These are phyloP conservation scores for Hypoxylon sp. DNA, from an alignment of 2,329 filamentous ascomycete species.

Conservation along the genomic window DNA sequence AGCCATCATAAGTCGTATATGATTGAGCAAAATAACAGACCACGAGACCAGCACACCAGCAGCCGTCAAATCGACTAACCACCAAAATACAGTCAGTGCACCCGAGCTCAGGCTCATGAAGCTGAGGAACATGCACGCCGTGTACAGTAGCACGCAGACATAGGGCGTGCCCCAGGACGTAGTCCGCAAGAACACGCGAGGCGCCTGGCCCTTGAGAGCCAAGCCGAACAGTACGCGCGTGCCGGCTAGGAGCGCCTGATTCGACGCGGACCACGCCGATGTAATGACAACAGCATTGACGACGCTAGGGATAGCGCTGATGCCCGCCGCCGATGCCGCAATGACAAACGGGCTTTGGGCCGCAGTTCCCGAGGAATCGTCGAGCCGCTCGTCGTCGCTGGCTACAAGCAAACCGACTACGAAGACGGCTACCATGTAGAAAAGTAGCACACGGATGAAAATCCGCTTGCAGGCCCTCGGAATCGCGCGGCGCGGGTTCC, in stretches of 20 bases:
- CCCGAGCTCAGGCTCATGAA: conserved; percentile 71
- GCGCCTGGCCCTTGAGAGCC: conserved; percentile 72
- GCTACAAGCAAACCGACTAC: conserved; percentile 73
- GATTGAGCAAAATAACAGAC: conserved; percentile 72
- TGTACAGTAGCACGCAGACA: conserved; percentile 68
- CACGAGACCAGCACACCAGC: conserved; percentile 76
- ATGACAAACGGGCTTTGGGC: conserved; percentile 77
- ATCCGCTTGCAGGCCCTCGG: conserved; percentile 71
- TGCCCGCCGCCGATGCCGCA: conserved; percentile 76
- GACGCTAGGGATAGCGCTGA: conserved; percentile 76
- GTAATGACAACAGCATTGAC: conserved; percentile 85
- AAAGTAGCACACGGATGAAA: conserved; percentile 67
- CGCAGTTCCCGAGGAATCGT: conserved; percentile 62
- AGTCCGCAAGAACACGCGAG: conserved; percentile 68
- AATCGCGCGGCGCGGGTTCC: conserved; percentile 65
- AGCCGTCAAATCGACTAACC: conserved; percentile 74
- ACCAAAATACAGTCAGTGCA: conserved; percentile 76
- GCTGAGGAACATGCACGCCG: conserved; percentile 69
- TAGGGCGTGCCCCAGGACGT: conserved; percentile 70
- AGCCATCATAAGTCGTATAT: conserved; percentile 69
- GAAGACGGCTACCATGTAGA: conserved; percentile 70
- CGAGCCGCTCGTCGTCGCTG: conserved; percentile 65
- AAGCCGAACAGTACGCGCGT: conserved; percentile 73
- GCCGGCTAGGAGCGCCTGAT: conserved; percentile 74
- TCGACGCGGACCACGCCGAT: conserved; percentile 78